Conservation (phyloP, 2,329 filamentous ascomycete genomes). For the Teratosphaeria zuluensis region DNA sequence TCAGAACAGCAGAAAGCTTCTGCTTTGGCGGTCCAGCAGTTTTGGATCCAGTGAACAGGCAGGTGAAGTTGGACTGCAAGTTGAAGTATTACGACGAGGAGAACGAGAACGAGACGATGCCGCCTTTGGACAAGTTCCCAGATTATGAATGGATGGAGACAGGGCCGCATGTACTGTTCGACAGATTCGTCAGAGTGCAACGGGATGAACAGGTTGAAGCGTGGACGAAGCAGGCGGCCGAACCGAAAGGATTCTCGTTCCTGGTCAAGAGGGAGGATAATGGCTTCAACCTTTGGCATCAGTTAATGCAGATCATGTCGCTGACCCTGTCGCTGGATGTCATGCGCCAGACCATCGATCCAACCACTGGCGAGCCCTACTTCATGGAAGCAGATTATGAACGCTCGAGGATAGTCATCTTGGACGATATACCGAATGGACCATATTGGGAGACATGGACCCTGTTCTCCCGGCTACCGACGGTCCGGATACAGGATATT, state of each 20-base stretch:
- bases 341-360: constrained; percentile 1
- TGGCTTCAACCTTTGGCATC: constrained; percentile 4
- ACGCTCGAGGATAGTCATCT: constrained; percentile 1
- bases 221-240: no score
- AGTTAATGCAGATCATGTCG: constrained; percentile 7
- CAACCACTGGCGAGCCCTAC: constrained; percentile 2
- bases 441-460: constrained; percentile 4
- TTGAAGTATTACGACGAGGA: background rate
- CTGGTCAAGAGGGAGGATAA: constrained; percentile 5
- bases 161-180: constrained; percentile 1
- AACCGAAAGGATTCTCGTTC: background rate
- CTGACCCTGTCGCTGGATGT: constrained; percentile 5
- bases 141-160: constrained; percentile 4
- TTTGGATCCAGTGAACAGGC: background rate
- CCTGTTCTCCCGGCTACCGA: constrained; percentile 1
- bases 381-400: constrained; percentile 2
- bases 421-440: constrained; percentile 3
- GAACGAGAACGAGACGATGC: background rate
- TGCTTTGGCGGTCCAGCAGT: constrained; percentile 3
- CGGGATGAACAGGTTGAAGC: background rate
- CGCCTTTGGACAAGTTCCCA: constrained; percentile 2
- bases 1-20: constrained; percentile 2
- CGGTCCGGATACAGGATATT: constrained; percentile 3
- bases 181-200: background rate
- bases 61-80: background rate